Conservation (phyloP, 352 stramenopile genomes). For the Phytophthora europaea region DNA sequence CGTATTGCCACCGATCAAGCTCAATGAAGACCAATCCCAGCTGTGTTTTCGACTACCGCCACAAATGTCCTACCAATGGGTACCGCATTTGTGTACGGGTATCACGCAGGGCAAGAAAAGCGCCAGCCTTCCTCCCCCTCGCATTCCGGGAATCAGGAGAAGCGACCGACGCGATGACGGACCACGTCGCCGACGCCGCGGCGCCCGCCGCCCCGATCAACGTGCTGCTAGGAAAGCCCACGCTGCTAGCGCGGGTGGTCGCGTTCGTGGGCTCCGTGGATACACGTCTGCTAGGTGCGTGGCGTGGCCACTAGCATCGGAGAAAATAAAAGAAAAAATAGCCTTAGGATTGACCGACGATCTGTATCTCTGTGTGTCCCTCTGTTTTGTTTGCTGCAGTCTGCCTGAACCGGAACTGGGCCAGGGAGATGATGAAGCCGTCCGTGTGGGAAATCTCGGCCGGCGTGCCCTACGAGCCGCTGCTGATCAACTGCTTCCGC, state of each 20-base stretch:
- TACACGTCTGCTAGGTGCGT: conserved; percentile 60
- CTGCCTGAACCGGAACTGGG: conserved; percentile 75
- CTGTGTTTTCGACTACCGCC: neutral
- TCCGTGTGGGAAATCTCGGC: conserved; percentile 86
- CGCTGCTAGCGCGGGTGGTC: conserved; percentile 71
- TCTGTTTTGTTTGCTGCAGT: conserved; percentile 50
- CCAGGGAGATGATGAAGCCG: conserved; percentile 85
- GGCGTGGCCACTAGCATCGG: neutral
- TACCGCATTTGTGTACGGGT: neutral
- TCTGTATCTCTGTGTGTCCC: conserved; percentile 13
- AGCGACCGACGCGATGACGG: conserved; percentile 31
- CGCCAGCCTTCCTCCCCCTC: conserved; percentile 37
- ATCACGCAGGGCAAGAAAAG: conserved; percentile 34
- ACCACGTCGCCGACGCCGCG: conserved; percentile 30
- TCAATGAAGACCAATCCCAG: conserved; percentile 6
- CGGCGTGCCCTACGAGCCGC: conserved; percentile 76
- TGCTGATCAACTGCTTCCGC: conserved; percentile 87
- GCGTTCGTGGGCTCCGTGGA: conserved; percentile 73
- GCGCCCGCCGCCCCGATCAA: conserved; percentile 36
- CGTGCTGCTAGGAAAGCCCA: conserved; percentile 60
- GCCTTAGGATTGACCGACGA: conserved; percentile 13
- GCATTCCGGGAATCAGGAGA: conserved; percentile 43
- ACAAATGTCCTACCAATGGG: neutral
- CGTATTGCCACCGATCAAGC: conserved; percentile 2
- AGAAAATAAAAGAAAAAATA: conserved; percentile 7